A percentile compares a stretch with the other conserved stretches of the same genome.
Conservation (phyloP, 306 rosid genomes). For the Castanopsis chinensis region DNA sequence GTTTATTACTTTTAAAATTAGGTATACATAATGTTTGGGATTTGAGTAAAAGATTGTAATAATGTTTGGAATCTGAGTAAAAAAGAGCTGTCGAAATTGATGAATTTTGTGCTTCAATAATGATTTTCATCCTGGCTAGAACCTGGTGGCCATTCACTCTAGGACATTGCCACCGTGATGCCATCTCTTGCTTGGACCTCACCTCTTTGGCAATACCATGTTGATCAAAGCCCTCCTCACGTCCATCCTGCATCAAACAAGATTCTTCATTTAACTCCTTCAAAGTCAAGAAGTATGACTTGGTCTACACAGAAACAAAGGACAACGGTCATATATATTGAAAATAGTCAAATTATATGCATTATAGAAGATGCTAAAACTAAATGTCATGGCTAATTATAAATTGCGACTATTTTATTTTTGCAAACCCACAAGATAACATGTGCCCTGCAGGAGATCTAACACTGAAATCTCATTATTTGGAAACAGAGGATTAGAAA, state of each 20-base stretch:
- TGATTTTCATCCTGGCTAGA: neutral
- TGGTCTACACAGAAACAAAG: neutral
- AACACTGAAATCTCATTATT: neutral
- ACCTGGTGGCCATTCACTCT: neutral
- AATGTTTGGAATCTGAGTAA: conserved; percentile 30
- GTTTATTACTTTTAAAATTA: neutral
- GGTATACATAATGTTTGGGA: conserved; percentile 22
- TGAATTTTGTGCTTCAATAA: neutral
- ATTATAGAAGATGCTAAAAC: neutral
- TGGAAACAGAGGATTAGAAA: neutral
- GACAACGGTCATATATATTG: too few relatives aligned
- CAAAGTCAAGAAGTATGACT: neutral
- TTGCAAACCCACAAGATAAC: neutral
- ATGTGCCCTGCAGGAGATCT: neutral
- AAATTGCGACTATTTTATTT: neutral
- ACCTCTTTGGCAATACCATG: neutral
- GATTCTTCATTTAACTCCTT: neutral
- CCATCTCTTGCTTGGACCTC: conserved; percentile 4
- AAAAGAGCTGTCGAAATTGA: neutral
- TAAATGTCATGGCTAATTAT: neutral
- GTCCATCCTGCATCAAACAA: conserved; percentile 11
- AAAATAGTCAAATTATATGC: neutral
- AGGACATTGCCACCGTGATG: conserved; percentile 1
- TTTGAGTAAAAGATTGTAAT: conserved; percentile 20
- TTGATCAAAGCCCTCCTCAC: neutral